Base-by-base conservation (phyloP, 805 yeast species). In the Isabelozyma gotoi region DNA sequence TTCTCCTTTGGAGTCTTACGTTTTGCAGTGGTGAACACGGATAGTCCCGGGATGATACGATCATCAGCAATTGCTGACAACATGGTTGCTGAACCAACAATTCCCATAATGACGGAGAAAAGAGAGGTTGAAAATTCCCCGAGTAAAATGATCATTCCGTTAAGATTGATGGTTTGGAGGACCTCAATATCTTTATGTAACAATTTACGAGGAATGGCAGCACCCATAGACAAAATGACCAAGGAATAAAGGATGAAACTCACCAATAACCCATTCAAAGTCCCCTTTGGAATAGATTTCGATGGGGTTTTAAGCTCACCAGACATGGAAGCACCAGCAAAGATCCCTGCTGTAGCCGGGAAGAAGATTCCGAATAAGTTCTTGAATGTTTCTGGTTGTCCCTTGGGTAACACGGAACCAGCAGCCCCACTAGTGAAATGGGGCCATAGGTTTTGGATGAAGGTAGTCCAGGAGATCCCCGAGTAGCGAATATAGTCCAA, bases 321-420 rank as follows among this genome's bases (percentile, higher is more conserved):
- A 33, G 97, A 89, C 99, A 94, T 94, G 18, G 96, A 87, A 2
- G 99, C 97, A 14, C 99, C 99, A 2, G 99, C 98, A 63, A 94
- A 85, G 19, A 94, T 91, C 45, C 99, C 99, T 5, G 98, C 97
- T 0, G 99, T 92, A 1, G 99, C 97, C 8, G 99, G 97, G 70
- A 94, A 94, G 61, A 94, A 89, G 36, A 94, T 88, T 3, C 98
- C 98, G 76, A 94, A 94, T 50, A 95, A 66, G 59, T 87, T 85
- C 42, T 83, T 80, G 57, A 92, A 89, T 1, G 84, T 88, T 60
- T 92, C 98, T 3, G 68, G 65, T 3, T 58, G 58, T 3, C 64
- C 70, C 5, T 64, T 59, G 12, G 76, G 80, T 36, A 55, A 62
- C 20, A 83, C 80, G 3, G 96, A 88, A 0, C 98, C 99, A 4